A percentile compares a stretch with the other conserved stretches of the same genome.
Evolutionary conservation across 768 basidiomycete species (phyloP).

Genomic region (Pleurotus eryngii): DNA sequence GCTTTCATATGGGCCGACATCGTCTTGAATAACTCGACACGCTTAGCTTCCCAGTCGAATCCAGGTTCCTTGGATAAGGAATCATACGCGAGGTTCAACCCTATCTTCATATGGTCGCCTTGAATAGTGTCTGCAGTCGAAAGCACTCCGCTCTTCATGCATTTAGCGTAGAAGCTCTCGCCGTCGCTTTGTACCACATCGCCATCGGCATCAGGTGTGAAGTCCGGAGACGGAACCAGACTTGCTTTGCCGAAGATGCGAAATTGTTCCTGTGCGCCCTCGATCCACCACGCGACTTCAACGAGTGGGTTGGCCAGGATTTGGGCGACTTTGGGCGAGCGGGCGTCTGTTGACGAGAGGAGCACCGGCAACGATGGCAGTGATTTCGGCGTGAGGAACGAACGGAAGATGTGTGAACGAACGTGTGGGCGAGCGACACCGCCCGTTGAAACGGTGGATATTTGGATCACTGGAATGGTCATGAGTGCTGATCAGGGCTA

Average conservation of each 20-base stretch:
- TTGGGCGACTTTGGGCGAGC: constrained; percentile 65
- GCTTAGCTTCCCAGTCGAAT: constrained; percentile 67
- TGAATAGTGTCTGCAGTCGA: constrained; percentile 12
- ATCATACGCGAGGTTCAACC: constrained; percentile 18
- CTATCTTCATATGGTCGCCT: constrained; percentile 15
- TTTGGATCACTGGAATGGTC: constrained; percentile 36
- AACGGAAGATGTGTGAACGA: constrained; percentile 63
- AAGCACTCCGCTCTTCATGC: constrained; percentile 22
- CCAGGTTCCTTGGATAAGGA: constrained; percentile 31
- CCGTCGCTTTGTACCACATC: too few species aligned
- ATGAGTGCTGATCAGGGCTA: neutral
- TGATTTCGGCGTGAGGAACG: constrained; percentile 43
- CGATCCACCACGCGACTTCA: constrained; percentile 76
- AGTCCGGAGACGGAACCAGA: constrained; percentile 49
- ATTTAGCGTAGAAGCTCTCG: constrained; percentile 23
- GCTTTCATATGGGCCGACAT: constrained; percentile 67
- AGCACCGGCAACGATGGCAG: constrained; percentile 55
- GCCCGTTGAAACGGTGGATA: constrained; percentile 45
- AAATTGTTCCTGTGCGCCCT: constrained; percentile 66
- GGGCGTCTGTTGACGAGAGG: constrained; percentile 67
- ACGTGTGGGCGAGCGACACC: constrained; percentile 52
- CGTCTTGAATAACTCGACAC: constrained; percentile 53
- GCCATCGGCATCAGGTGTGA: constrained; percentile 21
- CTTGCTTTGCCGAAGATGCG: constrained; percentile 58
- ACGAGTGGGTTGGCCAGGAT: constrained; percentile 45